A percentile compares a stretch with the other conserved stretches of the same genome.
Evolutionary conservation across 1,139 yeast species (phyloP).

Genomic region (Debaryomyces subglobosus): DNA sequence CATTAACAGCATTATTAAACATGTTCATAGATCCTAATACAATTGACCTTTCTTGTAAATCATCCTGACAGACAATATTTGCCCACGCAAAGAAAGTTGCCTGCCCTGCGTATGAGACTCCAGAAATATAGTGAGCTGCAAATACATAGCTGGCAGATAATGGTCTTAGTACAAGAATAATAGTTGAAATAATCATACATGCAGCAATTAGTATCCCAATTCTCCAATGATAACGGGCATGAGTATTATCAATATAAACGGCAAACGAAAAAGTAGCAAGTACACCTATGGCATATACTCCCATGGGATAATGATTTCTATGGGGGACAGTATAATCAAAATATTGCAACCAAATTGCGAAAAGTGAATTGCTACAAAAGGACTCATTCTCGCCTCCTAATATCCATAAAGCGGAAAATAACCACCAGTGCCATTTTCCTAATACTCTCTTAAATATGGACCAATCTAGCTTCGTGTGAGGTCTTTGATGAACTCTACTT

Average conservation of each 20-base stretch:
- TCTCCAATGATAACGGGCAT: slow-evolving; percentile 55
- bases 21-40: slow-evolving; percentile 65
- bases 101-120: slow-evolving; percentile 58
- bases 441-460: slow-evolving; percentile 49
- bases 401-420: slow-evolving; percentile 56
- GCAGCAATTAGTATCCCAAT: slow-evolving; percentile 47
- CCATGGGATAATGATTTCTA: slow-evolving; percentile 61
- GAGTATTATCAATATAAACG: slow-evolving; percentile 49
- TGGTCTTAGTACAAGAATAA: slow-evolving; percentile 43
- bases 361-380: slow-evolving; percentile 53
- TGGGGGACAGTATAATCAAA: slow-evolving; percentile 46
- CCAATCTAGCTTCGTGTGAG: slow-evolving; percentile 43
- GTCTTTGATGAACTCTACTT: slow-evolving; percentile 38
- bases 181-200: slow-evolving; percentile 45
- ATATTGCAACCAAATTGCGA: slow-evolving; percentile 53
- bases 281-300: slow-evolving; percentile 57
- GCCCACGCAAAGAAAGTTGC: slow-evolving; percentile 66
- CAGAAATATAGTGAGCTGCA: slow-evolving; percentile 58
- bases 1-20: slow-evolving; percentile 63
- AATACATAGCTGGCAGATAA: slow-evolving; percentile 40
- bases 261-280: slow-evolving; percentile 50
- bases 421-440: slow-evolving; percentile 63
- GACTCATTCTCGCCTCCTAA: slow-evolving; percentile 65
- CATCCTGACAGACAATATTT: slow-evolving; percentile 54
- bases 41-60: slow-evolving; percentile 58